Percentiles rank a stretch among this genome's conserved stretches.
Evolutionary conservation across 768 basidiomycete genomes (phyloP).

Genomic region (Harrya chromipes): DNA sequence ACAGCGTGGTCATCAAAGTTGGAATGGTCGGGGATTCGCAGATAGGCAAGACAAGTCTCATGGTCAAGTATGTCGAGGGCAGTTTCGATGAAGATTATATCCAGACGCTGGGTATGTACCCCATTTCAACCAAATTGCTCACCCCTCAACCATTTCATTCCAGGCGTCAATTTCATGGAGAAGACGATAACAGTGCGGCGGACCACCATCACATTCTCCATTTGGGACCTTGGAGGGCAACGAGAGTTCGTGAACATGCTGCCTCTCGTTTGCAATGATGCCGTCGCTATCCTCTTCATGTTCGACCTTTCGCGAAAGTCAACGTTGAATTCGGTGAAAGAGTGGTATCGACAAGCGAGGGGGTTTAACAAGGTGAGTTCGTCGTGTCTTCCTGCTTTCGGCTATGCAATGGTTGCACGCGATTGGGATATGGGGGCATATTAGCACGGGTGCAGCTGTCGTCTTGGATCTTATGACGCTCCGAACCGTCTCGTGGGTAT

Average conservation of each 20-base stretch:
- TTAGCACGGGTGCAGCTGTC: neutral
- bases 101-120: constrained; percentile 86
- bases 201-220: constrained; percentile 98
- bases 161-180: constrained; percentile 99
- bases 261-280: constrained; percentile 96
- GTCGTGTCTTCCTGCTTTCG: neutral
- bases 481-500: constrained; percentile 3
- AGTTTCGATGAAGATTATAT: constrained; percentile 99
- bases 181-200: constrained; percentile 98
- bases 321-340: constrained; percentile 97
- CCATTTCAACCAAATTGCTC: neutral
- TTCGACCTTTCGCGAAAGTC: constrained; percentile 98
- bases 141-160: constrained; percentile 6
- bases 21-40: constrained; percentile 99
- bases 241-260: constrained; percentile 99
- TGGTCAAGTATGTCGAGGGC: constrained; percentile 99
- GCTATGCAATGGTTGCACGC: neutral
- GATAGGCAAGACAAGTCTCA: constrained; percentile 98
- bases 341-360: constrained; percentile 99
- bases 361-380: constrained; percentile 93
- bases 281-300: constrained; percentile 99
- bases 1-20: constrained; percentile 95
- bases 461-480: constrained; percentile 2
- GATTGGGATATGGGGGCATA: neutral
- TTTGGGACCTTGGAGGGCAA: constrained; percentile 98